Evolutionary conservation across 106 monocot genomes (phyloP), one percentile per base, ranked within the genome.

Genomic region (Acanthochlamys bracteata): DNA sequence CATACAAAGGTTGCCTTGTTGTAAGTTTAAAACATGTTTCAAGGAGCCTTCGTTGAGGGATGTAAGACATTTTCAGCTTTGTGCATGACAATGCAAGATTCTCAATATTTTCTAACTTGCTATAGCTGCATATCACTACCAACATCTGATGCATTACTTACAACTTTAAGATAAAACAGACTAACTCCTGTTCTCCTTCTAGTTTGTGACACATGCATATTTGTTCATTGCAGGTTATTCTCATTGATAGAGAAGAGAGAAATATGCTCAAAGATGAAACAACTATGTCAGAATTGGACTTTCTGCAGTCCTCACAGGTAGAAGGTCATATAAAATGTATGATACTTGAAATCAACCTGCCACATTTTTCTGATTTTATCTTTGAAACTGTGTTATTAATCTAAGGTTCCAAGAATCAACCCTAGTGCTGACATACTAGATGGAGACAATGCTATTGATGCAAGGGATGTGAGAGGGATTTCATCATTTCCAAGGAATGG

Each of bases 371-470:
- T 49, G 10, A 49, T 12, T 49, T 17, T 12, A 17, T 49, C 1
- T 49, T 14, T 17, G 17, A 49, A 14, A 20, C 14, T 17, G 55
- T 55, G 55, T 3, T 19, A 55, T 55, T 10, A 10, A 55, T 20
- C 10, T 21, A 22, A 55, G 9, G 55, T 75, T 43, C 51, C 53
- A 54, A 27, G 58, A 56, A 57, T 11, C 1, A 56, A 63, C 39
- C 13, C 16, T 65, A 42, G 1, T 13, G 6, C 24, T 20, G 20
- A 46, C 10, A 42, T n/a, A 27, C 13, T 24, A 58, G 66, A 65
- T 22, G 22, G 0, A 25, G 20, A 20, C 12, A 49, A 55, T 53
- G 53, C 59, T n/a, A 20, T 42, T 46, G 41, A 56, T 26, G 17
- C 15, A 11, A 57, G 42, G 66, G 55, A 21, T 10, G 39, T 23